Base-by-base conservation (phyloP, 371 early-diverging fungal species). In the Mortierella sp. region DNA sequence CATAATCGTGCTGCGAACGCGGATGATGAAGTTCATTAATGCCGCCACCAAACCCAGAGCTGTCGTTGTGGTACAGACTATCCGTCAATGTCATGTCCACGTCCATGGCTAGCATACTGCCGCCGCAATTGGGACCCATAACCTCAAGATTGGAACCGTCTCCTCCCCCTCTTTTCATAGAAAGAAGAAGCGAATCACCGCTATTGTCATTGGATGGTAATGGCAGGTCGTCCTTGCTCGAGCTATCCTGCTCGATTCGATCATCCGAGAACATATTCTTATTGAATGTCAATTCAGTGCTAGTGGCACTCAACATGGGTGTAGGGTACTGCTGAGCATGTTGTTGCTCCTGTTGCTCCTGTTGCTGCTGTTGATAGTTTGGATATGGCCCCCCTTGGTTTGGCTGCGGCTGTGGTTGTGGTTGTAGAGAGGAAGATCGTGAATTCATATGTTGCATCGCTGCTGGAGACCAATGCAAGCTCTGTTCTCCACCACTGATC, bases 31-130 rank as follows among this genome's bases (percentile, higher is more conserved):
- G 50, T 8, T 46, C 37, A 12, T 57, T 17, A 4, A 28, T 32
- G n/a, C 30, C 44, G 46, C 46, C 54, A 19, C 53, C 62, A 52
- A 53, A 44, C 28, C 51, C 60, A 2, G 52, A 14, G 34, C 21
- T 52, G 23, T 34, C 52, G 6, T 34, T 34, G 21, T 48, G 24
- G 24, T 54, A 24, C 37, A 43, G 15, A 26, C 50, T 47, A 24
- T 32, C 34, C 6, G 46, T 46, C 52, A 60, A 60, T 1, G 44
- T 44, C 60, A 64, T 67, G 55, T 65, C 61, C 58, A 71, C 51
- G 26, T 51, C 75, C 53, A 76, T 32, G 19, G 60, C 64, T 53
- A 76, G 37, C 65, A 76, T 56, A 15, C 70, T 70, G 7, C 58
- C 48, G 3, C 19, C 60, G 9, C 30, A 8, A 6, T 15, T 30